A percentile compares a stretch with the other conserved stretches of the same genome.
Evolutionary conservation across 805 yeast genomes (phyloP).

Genomic region (Starmerella bombi): DNA sequence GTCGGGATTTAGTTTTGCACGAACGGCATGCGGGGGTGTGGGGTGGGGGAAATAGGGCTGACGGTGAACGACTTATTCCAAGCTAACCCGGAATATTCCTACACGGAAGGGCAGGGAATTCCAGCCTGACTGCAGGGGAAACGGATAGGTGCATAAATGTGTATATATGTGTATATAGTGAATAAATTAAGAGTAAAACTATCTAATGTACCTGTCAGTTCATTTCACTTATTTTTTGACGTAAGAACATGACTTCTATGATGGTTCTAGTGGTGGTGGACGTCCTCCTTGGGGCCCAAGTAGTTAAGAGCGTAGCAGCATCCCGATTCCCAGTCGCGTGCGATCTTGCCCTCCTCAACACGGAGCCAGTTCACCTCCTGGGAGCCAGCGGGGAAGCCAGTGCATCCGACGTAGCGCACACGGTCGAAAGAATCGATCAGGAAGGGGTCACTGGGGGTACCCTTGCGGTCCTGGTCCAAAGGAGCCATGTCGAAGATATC

Average conservation of each 20-base stretch:
- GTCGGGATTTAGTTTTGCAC: no score
- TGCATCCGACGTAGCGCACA: conserved; percentile 92
- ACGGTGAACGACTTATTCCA: no score
- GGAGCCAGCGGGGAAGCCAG: conserved; percentile 79
- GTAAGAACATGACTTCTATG: neutral
- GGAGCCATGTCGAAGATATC: conserved; percentile 79
- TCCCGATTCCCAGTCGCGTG: conserved; percentile 99
- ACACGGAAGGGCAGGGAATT: no score
- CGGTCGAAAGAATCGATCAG: conserved; percentile 81
- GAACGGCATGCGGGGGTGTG: no score
- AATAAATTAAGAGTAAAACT: no score
- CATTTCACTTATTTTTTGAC: neutral
- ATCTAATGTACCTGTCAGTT: no score
- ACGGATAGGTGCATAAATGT: no score
- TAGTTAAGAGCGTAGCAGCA: conserved; percentile 79
- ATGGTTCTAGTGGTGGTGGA: conserved; percentile 16
- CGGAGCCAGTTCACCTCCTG: conserved; percentile 87
- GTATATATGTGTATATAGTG: no score
- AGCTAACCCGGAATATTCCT: no score
- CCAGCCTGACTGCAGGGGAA: no score
- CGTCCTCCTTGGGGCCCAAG: conserved; percentile 48
- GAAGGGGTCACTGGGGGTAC: conserved; percentile 83
- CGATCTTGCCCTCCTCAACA: conserved; percentile 67
- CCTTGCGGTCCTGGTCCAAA: conserved; percentile 74
- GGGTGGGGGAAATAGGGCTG: no score